phyloP scores from a whole-genome alignment of 1,284 basidiomycete species.

The Pseudozyma thailandica region DNA sequence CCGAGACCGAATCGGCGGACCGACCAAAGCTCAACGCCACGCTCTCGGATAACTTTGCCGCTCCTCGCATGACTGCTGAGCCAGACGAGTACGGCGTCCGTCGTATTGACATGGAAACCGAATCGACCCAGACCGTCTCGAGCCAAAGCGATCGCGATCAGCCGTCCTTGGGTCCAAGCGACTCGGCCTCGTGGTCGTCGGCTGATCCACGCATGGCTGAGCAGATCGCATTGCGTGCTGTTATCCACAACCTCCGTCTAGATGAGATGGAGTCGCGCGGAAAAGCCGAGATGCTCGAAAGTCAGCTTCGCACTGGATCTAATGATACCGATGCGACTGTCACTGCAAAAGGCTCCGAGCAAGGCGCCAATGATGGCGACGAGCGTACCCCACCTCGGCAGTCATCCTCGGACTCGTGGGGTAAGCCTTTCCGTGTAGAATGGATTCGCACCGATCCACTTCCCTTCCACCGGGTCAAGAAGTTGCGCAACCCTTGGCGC shows the following conservation, averaged over 20 bases:
- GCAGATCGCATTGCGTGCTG: constrained; percentile 69
- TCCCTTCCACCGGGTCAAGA: constrained; percentile 81
- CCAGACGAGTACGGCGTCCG: constrained; percentile 46
- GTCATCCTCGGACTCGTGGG: constrained; percentile 48
- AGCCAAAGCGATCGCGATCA: constrained; percentile 36
- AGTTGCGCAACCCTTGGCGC: constrained; percentile 91
- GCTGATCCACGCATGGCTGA: constrained; percentile 47
- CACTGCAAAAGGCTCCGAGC: constrained; percentile 9
- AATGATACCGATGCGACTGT: constrained; percentile 36
- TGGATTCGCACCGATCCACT: constrained; percentile 82
- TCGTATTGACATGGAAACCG: constrained; percentile 44
- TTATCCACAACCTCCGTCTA: constrained; percentile 63
- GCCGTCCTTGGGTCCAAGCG: constrained; percentile 39
- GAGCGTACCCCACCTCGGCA: constrained; percentile 30
- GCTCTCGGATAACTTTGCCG: constrained; percentile 8
- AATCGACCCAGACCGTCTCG: constrained; percentile 19
- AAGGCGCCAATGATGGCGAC: constrained; percentile 7
- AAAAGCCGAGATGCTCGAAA: constrained; percentile 52
- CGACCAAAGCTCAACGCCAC: constrained; percentile 23
- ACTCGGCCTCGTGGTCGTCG: constrained; percentile 56
- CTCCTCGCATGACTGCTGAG: constrained; percentile 17
- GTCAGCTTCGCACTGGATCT: constrained; percentile 42
- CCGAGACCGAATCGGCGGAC: constrained; percentile 4
- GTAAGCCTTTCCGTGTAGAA: constrained; percentile 78
- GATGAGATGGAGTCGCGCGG: constrained; percentile 53